These are phyloP conservation scores for Magnusiomyces ingens DNA, from an alignment of 1,139 yeast species.

Conservation along the genomic window DNA sequence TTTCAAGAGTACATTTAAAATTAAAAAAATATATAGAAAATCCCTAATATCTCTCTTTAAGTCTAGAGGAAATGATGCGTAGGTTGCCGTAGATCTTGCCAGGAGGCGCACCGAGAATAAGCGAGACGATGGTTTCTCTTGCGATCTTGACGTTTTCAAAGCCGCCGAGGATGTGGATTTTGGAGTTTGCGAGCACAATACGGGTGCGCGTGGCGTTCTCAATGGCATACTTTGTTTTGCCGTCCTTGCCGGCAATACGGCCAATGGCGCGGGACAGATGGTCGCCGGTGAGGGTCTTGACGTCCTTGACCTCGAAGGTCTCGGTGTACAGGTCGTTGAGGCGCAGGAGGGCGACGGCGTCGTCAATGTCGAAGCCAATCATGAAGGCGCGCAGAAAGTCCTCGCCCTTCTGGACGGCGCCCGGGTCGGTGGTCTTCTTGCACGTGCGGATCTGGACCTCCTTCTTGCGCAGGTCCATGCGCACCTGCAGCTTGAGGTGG, in stretches of 20 bases:
- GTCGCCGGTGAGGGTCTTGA: slow-evolving; percentile 89
- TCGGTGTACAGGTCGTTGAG: slow-evolving; percentile 94
- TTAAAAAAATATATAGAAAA: too few species aligned
- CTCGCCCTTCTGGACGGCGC: slow-evolving; percentile 95
- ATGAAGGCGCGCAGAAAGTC: slow-evolving; percentile 94
- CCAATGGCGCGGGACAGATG: slow-evolving; percentile 98
- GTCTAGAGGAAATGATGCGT: slow-evolving; percentile 92
- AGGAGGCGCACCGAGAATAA: slow-evolving; percentile 96
- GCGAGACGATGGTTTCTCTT: slow-evolving; percentile 88
- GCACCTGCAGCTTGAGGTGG: slow-evolving; percentile 85
- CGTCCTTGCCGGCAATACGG: slow-evolving; percentile 99
- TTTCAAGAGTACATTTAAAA: too few species aligned
- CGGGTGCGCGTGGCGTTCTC: slow-evolving; percentile 98
- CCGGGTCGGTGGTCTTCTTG: slow-evolving; percentile 77
- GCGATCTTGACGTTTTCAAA: slow-evolving; percentile 97
- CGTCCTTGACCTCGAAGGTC: slow-evolving; percentile 94
- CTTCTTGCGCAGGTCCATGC: slow-evolving; percentile 78
- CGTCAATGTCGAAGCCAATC: slow-evolving; percentile 93
- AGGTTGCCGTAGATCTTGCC: slow-evolving; percentile 96
- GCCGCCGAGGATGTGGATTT: slow-evolving; percentile 94
- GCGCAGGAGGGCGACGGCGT: slow-evolving; percentile 88
- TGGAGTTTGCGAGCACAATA: slow-evolving; percentile 92
- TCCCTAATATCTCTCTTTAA: slow-evolving; percentile 83
- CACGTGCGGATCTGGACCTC: slow-evolving; percentile 85
- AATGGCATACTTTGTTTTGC: slow-evolving; percentile 95